Percentiles rank a stretch among this genome's conserved stretches.
Conservation (phyloP, 164 flowering plant genomes). For the Nelumbo lutea region DNA sequence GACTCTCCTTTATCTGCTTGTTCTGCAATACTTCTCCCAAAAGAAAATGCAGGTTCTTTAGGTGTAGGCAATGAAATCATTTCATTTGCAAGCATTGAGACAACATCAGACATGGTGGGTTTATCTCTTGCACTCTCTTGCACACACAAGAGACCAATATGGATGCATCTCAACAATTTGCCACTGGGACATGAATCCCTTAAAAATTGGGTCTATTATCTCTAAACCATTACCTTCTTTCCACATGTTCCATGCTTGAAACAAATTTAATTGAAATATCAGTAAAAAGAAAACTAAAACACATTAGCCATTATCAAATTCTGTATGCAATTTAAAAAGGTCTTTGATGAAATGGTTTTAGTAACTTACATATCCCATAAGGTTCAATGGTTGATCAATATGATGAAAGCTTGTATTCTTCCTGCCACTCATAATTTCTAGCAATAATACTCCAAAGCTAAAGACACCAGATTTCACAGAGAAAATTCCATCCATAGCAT, state of each 20-base stretch:
- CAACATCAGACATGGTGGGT: conserved; percentile 2
- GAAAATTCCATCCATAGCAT: no score
- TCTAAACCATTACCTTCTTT: conserved; percentile 14
- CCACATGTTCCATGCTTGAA: conserved; percentile 29
- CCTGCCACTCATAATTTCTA: not conserved
- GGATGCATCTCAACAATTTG: conserved; percentile 10
- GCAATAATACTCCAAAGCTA: conserved; percentile 29
- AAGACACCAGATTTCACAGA: conserved; percentile 12
- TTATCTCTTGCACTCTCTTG: conserved; percentile 14
- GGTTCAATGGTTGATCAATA: conserved; percentile 16
- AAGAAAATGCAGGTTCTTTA: conserved; percentile 21
- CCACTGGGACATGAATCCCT: not conserved
- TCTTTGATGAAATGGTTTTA: not conserved
- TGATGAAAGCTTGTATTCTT: conserved; percentile 16
- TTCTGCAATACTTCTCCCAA: not conserved
- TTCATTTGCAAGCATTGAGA: conserved; percentile 16
- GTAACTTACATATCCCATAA: conserved; percentile 28
- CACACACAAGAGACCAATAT: no score
- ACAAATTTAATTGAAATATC: not conserved
- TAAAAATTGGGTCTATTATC: conserved; percentile 16
- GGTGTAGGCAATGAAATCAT: conserved; percentile 9
- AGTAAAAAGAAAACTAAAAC: no score
- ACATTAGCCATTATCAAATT: no score
- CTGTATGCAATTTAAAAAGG: not conserved
- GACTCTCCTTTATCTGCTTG: not conserved